Evolutionary conservation across 495 filamentous ascomycete species (phyloP).

Genomic region (Penicillium parvum): DNA sequence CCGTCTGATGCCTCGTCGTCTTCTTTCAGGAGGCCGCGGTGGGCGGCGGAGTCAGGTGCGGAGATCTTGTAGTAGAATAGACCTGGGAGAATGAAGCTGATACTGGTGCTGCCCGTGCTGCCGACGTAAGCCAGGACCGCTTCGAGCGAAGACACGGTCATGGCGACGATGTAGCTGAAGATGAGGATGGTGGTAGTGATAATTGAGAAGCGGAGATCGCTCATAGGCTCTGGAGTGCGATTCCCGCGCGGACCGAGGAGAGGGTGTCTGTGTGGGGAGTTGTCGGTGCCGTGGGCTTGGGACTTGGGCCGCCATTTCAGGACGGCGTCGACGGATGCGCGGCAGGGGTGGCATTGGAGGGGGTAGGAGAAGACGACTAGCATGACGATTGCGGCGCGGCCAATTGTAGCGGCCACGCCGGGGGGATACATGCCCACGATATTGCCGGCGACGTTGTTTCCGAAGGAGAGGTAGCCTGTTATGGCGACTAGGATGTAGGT

Average conservation of each 20-base stretch:
- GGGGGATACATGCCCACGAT: constrained; percentile 90
- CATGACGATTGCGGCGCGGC: constrained; percentile 89
- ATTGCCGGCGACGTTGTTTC: constrained; percentile 79
- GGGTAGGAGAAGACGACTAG: constrained; percentile 97
- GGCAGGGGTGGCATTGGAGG: constrained; percentile 89
- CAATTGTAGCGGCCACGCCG: constrained; percentile 81
- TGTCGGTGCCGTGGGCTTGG: constrained; percentile 32
- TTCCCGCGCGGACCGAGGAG: constrained; percentile 34
- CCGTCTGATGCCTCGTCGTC: constrained; percentile 64
- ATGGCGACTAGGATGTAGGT: constrained; percentile 91
- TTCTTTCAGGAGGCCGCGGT: constrained; percentile 81
- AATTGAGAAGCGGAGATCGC: constrained; percentile 81
- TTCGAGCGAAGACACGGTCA: constrained; percentile 85
- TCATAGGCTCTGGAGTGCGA: constrained; percentile 55
- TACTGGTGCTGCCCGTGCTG: constrained; percentile 86
- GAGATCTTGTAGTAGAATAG: constrained; percentile 98
- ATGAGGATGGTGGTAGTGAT: constrained; percentile 84
- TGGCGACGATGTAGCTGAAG: constrained; percentile 77
- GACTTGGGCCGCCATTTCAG: constrained; percentile 78
- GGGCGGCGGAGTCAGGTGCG: constrained; percentile 73
- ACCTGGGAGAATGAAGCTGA: constrained; percentile 93
- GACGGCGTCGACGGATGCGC: constrained; percentile 88
- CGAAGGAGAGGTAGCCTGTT: constrained; percentile 93
- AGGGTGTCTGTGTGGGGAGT: constrained; percentile 44
- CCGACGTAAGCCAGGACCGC: constrained; percentile 93